Evolutionary conservation across 306 rosid genomes (phyloP).

Genomic region (Dryas alaskensis): DNA sequence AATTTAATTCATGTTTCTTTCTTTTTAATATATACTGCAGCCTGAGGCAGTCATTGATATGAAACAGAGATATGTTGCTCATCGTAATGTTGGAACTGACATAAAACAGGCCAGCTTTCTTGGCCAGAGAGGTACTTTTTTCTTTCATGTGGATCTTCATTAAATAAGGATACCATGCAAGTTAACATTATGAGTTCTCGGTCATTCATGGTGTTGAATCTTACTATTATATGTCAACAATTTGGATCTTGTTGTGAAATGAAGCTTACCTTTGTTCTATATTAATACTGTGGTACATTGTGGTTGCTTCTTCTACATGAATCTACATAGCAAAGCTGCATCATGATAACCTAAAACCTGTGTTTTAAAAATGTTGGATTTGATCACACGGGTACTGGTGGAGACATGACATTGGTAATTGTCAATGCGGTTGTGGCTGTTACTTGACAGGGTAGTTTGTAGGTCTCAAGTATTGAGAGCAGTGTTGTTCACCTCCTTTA

Average conservation of each 20-base stretch:
- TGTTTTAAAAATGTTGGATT: neutral
- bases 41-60: constrained; percentile 82
- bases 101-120: constrained; percentile 97
- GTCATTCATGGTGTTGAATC: neutral
- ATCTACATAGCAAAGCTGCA: neutral
- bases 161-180: neutral
- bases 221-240: neutral
- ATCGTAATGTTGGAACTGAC: constrained; percentile 93
- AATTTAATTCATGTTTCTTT: constrained; percentile 17
- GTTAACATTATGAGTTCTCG: neutral
- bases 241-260: neutral
- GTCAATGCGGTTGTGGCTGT: neutral
- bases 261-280: neutral
- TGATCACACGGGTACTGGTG: neutral
- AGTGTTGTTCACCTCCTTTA: too few relatives aligned
- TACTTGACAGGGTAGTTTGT: neutral
- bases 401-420: neutral
- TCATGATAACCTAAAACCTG: neutral
- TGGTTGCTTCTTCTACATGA: constrained; percentile 2
- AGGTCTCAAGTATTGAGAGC: neutral
- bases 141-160: constrained; percentile 4
- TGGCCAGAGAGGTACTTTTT: constrained; percentile 78
- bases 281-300: neutral
- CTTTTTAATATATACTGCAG: constrained; percentile 46
- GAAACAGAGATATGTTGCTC: constrained; percentile 91